Percentiles rank a stretch among this genome's conserved stretches.
Conservation (phyloP, 805 yeast species). For the Wickerhamiella dianesei region DNA sequence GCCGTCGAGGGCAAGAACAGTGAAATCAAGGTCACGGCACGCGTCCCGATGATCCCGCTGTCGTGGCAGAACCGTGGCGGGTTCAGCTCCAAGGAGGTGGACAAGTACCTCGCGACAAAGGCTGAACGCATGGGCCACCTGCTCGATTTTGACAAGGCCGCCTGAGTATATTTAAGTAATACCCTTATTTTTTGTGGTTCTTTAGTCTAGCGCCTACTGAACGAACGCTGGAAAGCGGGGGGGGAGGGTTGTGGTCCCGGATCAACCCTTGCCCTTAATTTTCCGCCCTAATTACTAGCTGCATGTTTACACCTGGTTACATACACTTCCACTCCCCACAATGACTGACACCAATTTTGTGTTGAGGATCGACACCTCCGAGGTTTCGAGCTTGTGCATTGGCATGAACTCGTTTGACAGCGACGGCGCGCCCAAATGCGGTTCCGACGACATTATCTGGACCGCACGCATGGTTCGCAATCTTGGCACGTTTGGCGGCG, state of each 20-base stretch:
- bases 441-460: neutral
- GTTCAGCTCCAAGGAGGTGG: conserved; percentile 71
- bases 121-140: conserved; percentile 96
- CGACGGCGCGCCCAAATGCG: neutral
- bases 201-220: neutral
- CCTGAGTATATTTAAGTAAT: neutral
- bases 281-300: too few relatives aligned
- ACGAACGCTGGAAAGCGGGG: too few relatives aligned
- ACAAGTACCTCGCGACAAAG: conserved; percentile 85
- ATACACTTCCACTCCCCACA: too few relatives aligned
- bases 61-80: conserved; percentile 72
- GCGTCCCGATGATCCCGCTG: conserved; percentile 94
- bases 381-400: too few relatives aligned
- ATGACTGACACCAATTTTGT: too few relatives aligned
- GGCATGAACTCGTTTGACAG: neutral
- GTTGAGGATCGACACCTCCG: too few relatives aligned
- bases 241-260: too few relatives aligned
- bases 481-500: neutral
- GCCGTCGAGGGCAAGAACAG: conserved; percentile 86
- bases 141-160: conserved; percentile 30
- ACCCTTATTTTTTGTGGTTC: neutral
- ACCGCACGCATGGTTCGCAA: neutral
- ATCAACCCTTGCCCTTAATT: too few relatives aligned
- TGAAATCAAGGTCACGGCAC: conserved; percentile 60
- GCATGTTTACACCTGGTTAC: too few relatives aligned